Conservation (phyloP, 371 early-diverging fungal species). For the Apophysomyces sp. region DNA sequence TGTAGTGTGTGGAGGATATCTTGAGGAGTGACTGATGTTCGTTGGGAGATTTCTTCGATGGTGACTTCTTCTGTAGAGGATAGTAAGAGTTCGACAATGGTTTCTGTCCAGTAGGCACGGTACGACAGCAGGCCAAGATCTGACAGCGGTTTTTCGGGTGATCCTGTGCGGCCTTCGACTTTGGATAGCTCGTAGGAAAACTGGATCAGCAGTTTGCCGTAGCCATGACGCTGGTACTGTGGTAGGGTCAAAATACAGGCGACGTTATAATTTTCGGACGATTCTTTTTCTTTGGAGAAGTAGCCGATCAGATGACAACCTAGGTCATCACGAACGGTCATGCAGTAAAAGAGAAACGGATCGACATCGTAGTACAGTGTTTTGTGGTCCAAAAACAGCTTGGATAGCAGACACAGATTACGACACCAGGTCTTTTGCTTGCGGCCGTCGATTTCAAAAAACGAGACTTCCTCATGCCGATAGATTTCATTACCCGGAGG, state of each 20-base stretch:
- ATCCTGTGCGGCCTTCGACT: conserved; percentile 92
- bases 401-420: conserved; percentile 89
- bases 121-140: conserved; percentile 98
- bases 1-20: conserved; percentile 96
- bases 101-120: conserved; percentile 95
- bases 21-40: conserved; percentile 88
- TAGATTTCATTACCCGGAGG: conserved; percentile 83
- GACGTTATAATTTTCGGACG: conserved; percentile 96
- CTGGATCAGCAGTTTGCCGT: conserved; percentile 95
- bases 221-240: conserved; percentile 97
- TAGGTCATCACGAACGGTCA: conserved; percentile 79
- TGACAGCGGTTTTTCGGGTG: conserved; percentile 99
- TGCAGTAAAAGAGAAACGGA: conserved; percentile 98
- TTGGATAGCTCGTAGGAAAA: conserved; percentile 98
- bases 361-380: conserved; percentile 99
- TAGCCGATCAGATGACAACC: conserved; percentile 97
- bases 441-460: conserved; percentile 94
- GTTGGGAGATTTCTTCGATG: conserved; percentile 82
- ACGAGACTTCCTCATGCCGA: conserved; percentile 71
- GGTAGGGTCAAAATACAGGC: conserved; percentile 99
- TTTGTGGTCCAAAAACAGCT: conserved; percentile 99
- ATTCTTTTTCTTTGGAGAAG: conserved; percentile 99
- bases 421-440: conserved; percentile 89
- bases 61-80: conserved; percentile 53
- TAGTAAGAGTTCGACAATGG: conserved; percentile 64